phyloP scores from a whole-genome alignment of 345 rosid species.

The Eucalyptus lansdowneana region DNA sequence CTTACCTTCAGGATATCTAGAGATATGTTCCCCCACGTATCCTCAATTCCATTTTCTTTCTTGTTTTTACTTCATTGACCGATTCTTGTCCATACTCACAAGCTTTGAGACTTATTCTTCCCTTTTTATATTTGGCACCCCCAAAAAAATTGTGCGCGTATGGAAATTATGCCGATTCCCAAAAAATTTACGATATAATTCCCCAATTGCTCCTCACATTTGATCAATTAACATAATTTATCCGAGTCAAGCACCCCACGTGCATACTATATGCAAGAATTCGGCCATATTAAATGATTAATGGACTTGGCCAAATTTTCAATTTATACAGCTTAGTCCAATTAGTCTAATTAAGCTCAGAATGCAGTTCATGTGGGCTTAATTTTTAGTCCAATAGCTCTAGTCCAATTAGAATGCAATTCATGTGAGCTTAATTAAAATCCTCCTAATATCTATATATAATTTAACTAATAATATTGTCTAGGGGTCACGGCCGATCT shows the following conservation, averaged over 20 bases:
- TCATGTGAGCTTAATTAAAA: not conserved
- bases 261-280: not conserved
- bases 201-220: not conserved
- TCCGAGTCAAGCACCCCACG: not conserved
- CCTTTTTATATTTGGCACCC: not conserved
- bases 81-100: not conserved
- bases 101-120: not conserved
- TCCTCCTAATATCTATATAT: not conserved
- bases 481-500: fast-evolving
- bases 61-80: not conserved
- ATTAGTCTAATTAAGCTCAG: not conserved
- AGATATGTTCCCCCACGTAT: not conserved
- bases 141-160: not conserved
- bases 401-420: not conserved
- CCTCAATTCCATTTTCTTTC: not conserved
- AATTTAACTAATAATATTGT: not conserved
- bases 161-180: not conserved
- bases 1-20: not conserved
- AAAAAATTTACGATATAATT: not conserved
- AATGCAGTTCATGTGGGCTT: not conserved
- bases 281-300: not conserved
- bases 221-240: not conserved
- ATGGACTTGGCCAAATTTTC: not conserved
- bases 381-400: not conserved
- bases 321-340: not conserved